A percentile compares a stretch with the other conserved stretches of the same genome.
phyloP scores from a whole-genome alignment of 495 filamentous ascomycete species.

The Penicillium malachiteum region DNA sequence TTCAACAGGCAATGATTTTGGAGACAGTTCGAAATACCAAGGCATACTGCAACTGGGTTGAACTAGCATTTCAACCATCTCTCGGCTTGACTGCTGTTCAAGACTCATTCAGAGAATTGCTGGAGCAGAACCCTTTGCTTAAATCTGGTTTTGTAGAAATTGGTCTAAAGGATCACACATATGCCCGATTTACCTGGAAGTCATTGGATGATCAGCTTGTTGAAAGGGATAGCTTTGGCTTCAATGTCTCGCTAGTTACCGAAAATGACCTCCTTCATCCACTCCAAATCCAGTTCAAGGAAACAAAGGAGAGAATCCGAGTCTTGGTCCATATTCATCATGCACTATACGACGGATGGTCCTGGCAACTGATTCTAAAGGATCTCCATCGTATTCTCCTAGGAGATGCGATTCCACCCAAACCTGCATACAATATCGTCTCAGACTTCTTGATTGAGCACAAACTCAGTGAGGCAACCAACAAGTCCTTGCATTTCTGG shows the following conservation, averaged over 20 bases:
- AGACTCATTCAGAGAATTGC: conserved; percentile 45
- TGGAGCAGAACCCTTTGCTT: conserved; percentile 61
- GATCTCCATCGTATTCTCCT: conserved; percentile 54
- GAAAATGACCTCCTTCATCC: conserved; percentile 54
- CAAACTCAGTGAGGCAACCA: conserved; percentile 35
- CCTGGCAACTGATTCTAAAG: conserved; percentile 65
- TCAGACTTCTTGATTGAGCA: conserved; percentile 36
- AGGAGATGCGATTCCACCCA: conserved; percentile 8
- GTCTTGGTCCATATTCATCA: conserved; percentile 61
- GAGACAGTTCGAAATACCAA: conserved; percentile 56
- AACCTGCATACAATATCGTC: conserved; percentile 29
- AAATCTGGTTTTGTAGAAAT: conserved; percentile 65
- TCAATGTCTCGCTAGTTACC: conserved; percentile 24
- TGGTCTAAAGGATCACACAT: conserved; percentile 43
- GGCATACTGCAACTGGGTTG: conserved; percentile 74
- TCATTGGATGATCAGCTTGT: conserved; percentile 42
- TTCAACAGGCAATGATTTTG: conserved; percentile 75
- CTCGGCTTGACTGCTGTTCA: conserved; percentile 32
- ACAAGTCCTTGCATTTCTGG: conserved; percentile 65
- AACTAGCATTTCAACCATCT: conserved; percentile 49
- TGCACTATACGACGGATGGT: conserved; percentile 83
- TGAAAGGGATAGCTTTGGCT: conserved; percentile 27
- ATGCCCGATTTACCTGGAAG: conserved; percentile 64
- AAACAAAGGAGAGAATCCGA: conserved; percentile 30
- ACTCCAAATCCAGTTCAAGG: conserved; percentile 52